Evolutionary conservation across 176 grass and related monocot species (phyloP).

Genomic region (Ampelocalamus luodianensis): DNA sequence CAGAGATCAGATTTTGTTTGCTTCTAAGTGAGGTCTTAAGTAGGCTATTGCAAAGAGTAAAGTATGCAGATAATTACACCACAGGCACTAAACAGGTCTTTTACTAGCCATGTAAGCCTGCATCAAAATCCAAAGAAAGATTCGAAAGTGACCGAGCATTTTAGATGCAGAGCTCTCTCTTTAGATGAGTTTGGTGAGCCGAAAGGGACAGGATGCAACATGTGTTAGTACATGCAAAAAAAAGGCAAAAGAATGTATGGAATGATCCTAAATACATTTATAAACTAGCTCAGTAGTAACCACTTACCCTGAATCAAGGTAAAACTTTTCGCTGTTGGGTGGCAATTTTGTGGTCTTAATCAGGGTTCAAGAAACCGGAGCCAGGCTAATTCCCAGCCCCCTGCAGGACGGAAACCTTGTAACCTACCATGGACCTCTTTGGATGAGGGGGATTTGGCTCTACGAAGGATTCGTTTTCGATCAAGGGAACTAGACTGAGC

Average conservation of each 20-base stretch:
- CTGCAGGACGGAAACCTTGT: too few relatives aligned
- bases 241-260: neutral
- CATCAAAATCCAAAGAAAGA: slow-evolving; percentile 20
- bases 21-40: slow-evolving; percentile 19
- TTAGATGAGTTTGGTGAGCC: slow-evolving; percentile 29
- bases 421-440: neutral
- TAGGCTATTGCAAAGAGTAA: slow-evolving; percentile 7
- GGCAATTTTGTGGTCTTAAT: neutral
- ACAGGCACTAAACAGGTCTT: neutral
- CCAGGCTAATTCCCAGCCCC: neutral
- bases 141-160: slow-evolving; percentile 37
- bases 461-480: neutral
- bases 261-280: too few relatives aligned
- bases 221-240: neutral
- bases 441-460: neutral
- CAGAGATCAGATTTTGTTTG: slow-evolving; percentile 35
- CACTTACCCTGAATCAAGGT: neutral
- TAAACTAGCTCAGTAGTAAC: neutral
- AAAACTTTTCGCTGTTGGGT: neutral
- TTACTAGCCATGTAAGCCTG: neutral
- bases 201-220: slow-evolving; percentile 5
- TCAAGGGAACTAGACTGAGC: neutral
- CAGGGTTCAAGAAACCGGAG: neutral
- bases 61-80: neutral
- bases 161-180: slow-evolving; percentile 36